A percentile compares a stretch with the other conserved stretches of the same genome.
phyloP scores from a whole-genome alignment of 106 monocot species.

The Posidonia australis region DNA sequence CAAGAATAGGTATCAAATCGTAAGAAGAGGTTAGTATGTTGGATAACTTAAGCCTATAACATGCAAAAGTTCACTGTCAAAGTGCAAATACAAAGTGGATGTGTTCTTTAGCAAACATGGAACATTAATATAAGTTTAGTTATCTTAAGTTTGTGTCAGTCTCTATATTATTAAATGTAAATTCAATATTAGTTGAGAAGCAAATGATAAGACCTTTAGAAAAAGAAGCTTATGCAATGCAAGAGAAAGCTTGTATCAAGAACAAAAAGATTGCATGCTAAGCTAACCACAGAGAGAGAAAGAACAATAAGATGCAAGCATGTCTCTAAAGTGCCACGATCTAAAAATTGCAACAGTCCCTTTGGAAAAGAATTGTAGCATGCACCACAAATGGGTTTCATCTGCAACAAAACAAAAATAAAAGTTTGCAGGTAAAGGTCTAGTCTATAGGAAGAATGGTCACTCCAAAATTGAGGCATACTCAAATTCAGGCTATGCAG shows the following conservation, averaged over 20 bases:
- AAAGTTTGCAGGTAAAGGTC: no score
- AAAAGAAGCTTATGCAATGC: neutral
- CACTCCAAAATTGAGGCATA: no score
- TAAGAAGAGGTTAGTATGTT: no score
- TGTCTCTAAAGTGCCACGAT: slow-evolving; percentile 77
- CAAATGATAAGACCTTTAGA: neutral
- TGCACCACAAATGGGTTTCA: slow-evolving; percentile 51
- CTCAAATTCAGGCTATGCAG: no score
- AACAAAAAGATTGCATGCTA: neutral
- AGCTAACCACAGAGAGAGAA: slow-evolving; percentile 83
- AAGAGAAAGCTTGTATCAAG: neutral
- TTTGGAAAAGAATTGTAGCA: slow-evolving; percentile 41
- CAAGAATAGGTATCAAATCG: no score
- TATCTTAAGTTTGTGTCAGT: no score
- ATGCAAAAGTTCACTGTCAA: no score
- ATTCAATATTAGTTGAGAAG: neutral
- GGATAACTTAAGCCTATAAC: no score
- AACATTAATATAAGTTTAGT: no score
- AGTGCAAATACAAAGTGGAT: no score
- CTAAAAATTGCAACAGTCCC: slow-evolving; percentile 57
- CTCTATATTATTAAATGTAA: neutral
- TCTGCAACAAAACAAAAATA: slow-evolving; percentile 30
- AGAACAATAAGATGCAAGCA: slow-evolving; percentile 83
- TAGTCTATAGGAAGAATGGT: no score
- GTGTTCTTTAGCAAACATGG: no score